These are phyloP conservation scores for Saccharomycopsis babjevae DNA, from an alignment of 805 yeast species.

Conservation along the genomic window DNA sequence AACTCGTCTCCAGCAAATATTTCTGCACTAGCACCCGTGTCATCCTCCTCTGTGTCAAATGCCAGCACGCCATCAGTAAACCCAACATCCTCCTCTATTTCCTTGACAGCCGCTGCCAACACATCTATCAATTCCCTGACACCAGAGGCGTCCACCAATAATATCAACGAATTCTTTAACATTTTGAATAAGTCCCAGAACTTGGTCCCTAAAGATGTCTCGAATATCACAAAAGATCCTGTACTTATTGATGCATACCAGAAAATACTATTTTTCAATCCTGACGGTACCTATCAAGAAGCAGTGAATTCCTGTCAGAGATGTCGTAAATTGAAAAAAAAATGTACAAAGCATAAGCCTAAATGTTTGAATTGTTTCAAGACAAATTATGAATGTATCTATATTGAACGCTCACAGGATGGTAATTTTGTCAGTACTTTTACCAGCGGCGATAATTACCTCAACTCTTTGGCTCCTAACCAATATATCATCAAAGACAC, in stretches of 20 bases:
- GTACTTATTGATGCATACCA: constrained; percentile 11
- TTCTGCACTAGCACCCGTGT: not conserved
- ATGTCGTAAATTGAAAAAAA: constrained; percentile 31
- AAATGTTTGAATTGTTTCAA: constrained; percentile 40
- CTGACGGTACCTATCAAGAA: constrained; percentile 6
- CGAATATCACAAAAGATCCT: constrained; percentile 14
- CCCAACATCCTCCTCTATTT: not conserved
- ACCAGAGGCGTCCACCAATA: not conserved
- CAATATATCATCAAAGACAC: constrained; percentile 8
- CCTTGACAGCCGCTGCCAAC: not conserved
- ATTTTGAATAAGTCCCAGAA: not conserved
- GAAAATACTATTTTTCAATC: constrained; percentile 6
- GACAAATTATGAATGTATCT: constrained; percentile 28
- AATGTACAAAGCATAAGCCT: constrained; percentile 42
- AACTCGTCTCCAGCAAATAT: not conserved
- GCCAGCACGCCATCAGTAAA: not conserved
- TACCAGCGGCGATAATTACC: constrained; percentile 10
- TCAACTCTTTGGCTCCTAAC: constrained; percentile 8
- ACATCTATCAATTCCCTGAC: not conserved
- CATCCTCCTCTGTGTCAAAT: not conserved
- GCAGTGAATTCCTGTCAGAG: constrained; percentile 22
- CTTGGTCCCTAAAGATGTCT: constrained; percentile 13
- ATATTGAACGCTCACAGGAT: constrained; percentile 19
- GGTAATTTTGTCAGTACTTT: constrained; percentile 8
- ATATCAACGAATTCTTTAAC: not conserved